These are phyloP conservation scores for Phytophthora syringae DNA, from an alignment of 352 stramenopile species.

Conservation along the genomic window DNA sequence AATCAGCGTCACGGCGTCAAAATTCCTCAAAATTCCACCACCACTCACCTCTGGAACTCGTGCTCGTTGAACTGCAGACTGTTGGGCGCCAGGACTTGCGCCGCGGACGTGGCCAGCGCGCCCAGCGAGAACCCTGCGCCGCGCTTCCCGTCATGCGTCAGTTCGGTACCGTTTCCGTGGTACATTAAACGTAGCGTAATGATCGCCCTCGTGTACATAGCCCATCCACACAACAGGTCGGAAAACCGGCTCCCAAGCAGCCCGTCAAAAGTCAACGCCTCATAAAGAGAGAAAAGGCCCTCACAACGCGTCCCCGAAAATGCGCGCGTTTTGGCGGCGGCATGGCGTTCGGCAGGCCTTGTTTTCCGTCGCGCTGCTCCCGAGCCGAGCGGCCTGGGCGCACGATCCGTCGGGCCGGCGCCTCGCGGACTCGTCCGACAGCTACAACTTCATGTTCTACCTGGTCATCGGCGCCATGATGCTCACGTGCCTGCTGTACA, in stretches of 20 bases:
- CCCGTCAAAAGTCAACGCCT: not conserved
- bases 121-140: constrained; percentile 29
- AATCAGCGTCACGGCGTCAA: not conserved
- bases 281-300: constrained; percentile 15
- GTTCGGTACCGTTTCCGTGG: not conserved
- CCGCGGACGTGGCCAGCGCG: constrained; percentile 47
- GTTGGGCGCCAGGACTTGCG: constrained; percentile 70
- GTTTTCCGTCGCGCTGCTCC: not conserved
- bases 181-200: constrained; percentile 4
- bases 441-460: constrained; percentile 92
- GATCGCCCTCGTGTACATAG: not conserved
- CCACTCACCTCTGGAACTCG: constrained; percentile 67
- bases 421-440: constrained; percentile 53
- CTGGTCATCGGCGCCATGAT: constrained; percentile 89
- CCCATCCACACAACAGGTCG: constrained; percentile 3
- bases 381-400: constrained; percentile 2
- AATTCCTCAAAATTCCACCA: not conserved
- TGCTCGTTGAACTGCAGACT: constrained; percentile 79
- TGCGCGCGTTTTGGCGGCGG: constrained; percentile 32
- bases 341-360: not conserved
- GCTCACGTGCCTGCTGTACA: constrained; percentile 88
- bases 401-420: constrained; percentile 17
- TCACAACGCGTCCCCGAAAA: no score
- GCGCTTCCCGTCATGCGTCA: constrained; percentile 12
- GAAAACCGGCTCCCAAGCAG: constrained; percentile 43